phyloP scores from a whole-genome alignment of 306 rosid species.

The Quercus suber region DNA sequence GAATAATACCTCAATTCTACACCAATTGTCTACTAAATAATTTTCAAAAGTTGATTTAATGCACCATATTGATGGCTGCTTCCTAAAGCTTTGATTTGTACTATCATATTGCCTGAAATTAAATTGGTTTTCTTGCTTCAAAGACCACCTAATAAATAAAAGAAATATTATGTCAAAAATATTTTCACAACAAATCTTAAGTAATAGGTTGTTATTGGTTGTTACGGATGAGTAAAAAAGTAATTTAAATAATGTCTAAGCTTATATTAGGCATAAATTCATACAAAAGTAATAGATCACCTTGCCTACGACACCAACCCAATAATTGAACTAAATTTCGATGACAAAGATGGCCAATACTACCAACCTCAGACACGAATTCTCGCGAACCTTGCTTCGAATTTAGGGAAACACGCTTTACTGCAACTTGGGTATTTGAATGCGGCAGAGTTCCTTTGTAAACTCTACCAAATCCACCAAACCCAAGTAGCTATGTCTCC shows the following conservation, averaged over 20 bases:
- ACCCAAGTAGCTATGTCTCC: slow-evolving; percentile 28
- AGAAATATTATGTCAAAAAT: rapidly evolving
- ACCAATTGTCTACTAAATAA: no score
- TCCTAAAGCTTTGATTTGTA: no score
- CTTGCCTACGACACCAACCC: slow-evolving; percentile 33
- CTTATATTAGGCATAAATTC: slow-evolving; percentile 40
- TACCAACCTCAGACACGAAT: slow-evolving; percentile 27
- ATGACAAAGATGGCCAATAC: slow-evolving; percentile 31
- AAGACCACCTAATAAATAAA: rapidly evolving
- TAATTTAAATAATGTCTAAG: background rate
- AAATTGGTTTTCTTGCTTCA: no score
- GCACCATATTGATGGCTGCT: no score
- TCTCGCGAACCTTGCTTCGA: slow-evolving; percentile 29
- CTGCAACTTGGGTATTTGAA: slow-evolving; percentile 23
- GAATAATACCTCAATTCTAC: no score
- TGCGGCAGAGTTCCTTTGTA: slow-evolving; percentile 27
- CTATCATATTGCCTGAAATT: no score
- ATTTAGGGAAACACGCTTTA: slow-evolving; percentile 24
- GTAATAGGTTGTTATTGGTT: rapidly evolving
- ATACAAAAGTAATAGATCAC: slow-evolving; percentile 26
- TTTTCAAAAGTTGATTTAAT: no score
- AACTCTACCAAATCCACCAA: slow-evolving; percentile 36
- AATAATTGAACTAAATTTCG: slow-evolving; percentile 30
- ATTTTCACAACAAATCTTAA: rapidly evolving
- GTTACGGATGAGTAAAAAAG: no score